Base-by-base conservation (phyloP, 352 stramenopile species). In the Pythium phragmitis region DNA sequence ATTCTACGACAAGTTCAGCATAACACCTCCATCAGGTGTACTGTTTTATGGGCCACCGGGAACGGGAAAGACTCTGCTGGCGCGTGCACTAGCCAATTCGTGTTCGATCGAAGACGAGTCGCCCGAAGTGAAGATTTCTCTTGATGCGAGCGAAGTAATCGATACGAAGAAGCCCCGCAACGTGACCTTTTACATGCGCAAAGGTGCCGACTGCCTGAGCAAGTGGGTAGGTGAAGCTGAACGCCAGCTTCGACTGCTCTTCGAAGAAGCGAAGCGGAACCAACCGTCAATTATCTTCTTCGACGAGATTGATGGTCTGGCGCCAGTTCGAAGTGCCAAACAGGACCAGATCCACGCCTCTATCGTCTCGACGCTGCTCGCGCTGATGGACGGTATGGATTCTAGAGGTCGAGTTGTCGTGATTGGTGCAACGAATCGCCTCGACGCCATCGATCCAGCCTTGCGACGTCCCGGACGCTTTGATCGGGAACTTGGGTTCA, bases 391-490 rank as follows among this genome's bases (percentile, higher is more conserved):
- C 53, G 92, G 92, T 7, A 88, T 96, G 69, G 83, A 94, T 58
- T 76, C 76, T 0, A 83, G 87, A 17, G 85, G 83, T 50, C 93
- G 95, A 30, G 96, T 99, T 1, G 82, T 99, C 26, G 96, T 99
- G n/a, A 94, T 99, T 58, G 97, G 90, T 16, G 97, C 97, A 6
- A 99, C 98, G 0, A 99, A 99, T 67, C 85, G 97, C n/a, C 79
- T 98, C 7, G 91, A 97, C 71, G 88, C 88, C 3, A 94, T 99
- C 39, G 97, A 99, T 72, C 87, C 92, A 7, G 97, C 97, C 13
- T 70, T 99, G 28, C 80, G 98, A 36, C 80, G 97, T 37, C 95
- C 96, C 12, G 96, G 96, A 16, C 89, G 93, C 0, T 98, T 98
- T 54, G 93, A 98, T 67, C 85, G 92, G 46, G 89, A 98, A 63